Conservation (phyloP, 163 green algal genomes). For the Chlamydomonas reinhardtii region DNA sequence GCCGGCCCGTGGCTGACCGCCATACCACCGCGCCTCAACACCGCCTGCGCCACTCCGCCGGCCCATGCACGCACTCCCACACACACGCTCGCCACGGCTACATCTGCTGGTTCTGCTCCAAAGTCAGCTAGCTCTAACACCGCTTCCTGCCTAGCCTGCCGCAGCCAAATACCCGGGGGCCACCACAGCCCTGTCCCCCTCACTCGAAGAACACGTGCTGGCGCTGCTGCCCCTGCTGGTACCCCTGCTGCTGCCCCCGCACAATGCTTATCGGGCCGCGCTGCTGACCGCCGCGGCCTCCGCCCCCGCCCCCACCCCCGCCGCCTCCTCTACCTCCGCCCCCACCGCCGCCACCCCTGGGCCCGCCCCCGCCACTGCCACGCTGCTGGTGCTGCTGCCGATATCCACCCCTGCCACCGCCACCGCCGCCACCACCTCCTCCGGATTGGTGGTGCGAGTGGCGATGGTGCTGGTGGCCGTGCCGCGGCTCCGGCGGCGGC, state of each 20-base stretch:
- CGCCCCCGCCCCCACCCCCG: not conserved
- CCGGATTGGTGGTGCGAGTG: not conserved
- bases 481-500: not conserved
- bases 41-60: too few species aligned
- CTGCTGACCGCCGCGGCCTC: not conserved
- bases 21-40: too few species aligned
- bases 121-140: too few species aligned
- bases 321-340: not conserved
- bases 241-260: not conserved
- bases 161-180: too few species aligned
- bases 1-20: too few species aligned
- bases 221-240: not conserved
- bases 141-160: too few species aligned
- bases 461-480: not conserved
- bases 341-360: not conserved
- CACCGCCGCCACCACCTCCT: not conserved
- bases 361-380: not conserved
- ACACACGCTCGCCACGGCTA: too few species aligned
- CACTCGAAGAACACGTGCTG: slow-evolving; percentile 39
- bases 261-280: not conserved
- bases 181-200: not conserved
- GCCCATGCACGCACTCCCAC: too few species aligned
- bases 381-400: not conserved
- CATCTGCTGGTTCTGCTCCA: too few species aligned
- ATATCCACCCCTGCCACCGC: too few species aligned